Conservation (phyloP, 768 basidiomycete genomes). For the Lactarius trivialis region DNA sequence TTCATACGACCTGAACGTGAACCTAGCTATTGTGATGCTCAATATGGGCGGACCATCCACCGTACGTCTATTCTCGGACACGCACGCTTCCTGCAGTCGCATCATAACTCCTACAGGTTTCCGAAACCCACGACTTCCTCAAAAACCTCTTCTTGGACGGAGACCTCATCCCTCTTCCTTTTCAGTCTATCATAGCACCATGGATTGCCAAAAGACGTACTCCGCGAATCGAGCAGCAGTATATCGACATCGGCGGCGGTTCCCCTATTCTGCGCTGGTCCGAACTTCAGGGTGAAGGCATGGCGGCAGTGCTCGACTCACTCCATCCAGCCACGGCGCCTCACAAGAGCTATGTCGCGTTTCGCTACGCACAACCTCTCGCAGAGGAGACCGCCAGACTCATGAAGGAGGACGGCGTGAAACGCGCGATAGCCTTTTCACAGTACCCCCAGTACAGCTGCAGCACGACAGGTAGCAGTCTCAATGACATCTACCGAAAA, state of each 20-base stretch:
- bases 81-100: background rate
- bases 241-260: constrained; percentile 90
- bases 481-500: constrained; percentile 83
- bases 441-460: constrained; percentile 99
- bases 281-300: constrained; percentile 77
- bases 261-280: constrained; percentile 94
- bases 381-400: constrained; percentile 76
- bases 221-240: constrained; percentile 91
- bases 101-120: constrained; percentile 46
- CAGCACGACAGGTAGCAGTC: constrained; percentile 93
- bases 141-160: constrained; percentile 86
- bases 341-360: constrained; percentile 93
- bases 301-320: constrained; percentile 89
- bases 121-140: constrained; percentile 90
- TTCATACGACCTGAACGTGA: background rate
- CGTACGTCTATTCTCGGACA: constrained; percentile 39
- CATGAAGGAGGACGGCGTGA: constrained; percentile 88
- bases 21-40: constrained; percentile 83
- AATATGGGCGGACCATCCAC: constrained; percentile 99
- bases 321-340: constrained; percentile 90
- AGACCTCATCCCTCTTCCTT: constrained; percentile 93
- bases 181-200: constrained; percentile 84
- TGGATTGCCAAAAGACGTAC: constrained; percentile 84
- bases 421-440: constrained; percentile 89
- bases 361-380: constrained; percentile 87